phyloP scores from a whole-genome alignment of 148 eudicot genomes.

The Rhododendron williamsianum region DNA sequence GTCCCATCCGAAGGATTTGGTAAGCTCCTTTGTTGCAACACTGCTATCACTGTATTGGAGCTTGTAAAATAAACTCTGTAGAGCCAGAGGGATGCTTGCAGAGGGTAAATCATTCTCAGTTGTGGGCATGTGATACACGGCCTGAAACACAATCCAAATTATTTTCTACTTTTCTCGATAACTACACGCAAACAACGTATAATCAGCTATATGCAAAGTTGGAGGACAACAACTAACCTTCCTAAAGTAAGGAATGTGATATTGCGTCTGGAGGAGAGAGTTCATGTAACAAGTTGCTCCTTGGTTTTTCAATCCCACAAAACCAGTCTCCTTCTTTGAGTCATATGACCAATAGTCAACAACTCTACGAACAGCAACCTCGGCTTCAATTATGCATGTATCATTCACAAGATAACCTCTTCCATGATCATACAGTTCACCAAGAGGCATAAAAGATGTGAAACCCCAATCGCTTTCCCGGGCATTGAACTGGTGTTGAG shows the following conservation, averaged over 20 bases:
- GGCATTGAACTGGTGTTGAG: conserved; percentile 87
- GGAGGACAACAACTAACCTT: conserved; percentile 49
- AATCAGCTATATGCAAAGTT: not conserved
- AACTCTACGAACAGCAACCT: conserved; percentile 78
- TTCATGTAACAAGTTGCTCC: conserved; percentile 99
- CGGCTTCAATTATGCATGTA: conserved; percentile 79
- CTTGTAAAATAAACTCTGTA: conserved; percentile 91
- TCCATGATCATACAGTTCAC: conserved; percentile 80
- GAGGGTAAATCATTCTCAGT: conserved; percentile 90
- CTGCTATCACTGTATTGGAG: conserved; percentile 86
- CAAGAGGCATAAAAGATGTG: conserved; percentile 92
- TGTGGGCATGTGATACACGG: conserved; percentile 98
- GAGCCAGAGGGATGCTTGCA: conserved; percentile 90
- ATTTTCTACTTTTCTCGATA: conserved; percentile 1
- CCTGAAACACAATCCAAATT: conserved; percentile 37
- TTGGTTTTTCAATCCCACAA: conserved; percentile 94
- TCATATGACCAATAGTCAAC: conserved; percentile 88
- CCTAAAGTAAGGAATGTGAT: conserved; percentile 89
- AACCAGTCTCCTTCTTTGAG: conserved; percentile 95
- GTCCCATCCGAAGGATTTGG: conserved; percentile 97
- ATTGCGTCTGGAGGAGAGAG: conserved; percentile 86
- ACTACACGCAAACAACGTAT: not conserved
- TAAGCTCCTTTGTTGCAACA: conserved; percentile 90
- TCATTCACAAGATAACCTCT: conserved; percentile 79
- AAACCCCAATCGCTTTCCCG: conserved; percentile 99